These are phyloP conservation scores for Arthrobotrys musiformis DNA, from an alignment of 2,329 filamentous ascomycete genomes.

Conservation along the genomic window DNA sequence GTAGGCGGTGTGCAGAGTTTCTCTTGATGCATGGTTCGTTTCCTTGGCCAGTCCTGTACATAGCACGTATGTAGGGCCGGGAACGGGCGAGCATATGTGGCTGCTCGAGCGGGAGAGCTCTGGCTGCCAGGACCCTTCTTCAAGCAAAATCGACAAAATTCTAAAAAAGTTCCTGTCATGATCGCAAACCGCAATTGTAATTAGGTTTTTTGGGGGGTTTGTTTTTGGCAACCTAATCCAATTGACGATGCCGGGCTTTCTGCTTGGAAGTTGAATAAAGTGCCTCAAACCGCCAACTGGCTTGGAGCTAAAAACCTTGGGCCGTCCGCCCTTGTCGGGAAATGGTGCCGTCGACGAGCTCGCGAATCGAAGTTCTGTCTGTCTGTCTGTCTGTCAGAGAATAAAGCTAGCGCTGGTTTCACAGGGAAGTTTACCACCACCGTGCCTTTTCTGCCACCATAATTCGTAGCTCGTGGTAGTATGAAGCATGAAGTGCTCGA, in stretches of 20 bases:
- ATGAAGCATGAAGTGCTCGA: too few species aligned
- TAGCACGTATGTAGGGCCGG: background rate
- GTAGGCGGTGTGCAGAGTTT: slow-evolving; percentile 17
- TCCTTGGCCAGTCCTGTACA: background rate
- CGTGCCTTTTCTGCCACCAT: background rate
- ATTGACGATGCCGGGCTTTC: background rate
- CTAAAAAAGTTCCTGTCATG: background rate
- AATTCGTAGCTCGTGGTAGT: background rate
- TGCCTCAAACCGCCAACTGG: background rate
- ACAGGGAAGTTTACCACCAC: slow-evolving; percentile 12
- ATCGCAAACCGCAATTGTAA: background rate
- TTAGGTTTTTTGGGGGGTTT: too few species aligned
- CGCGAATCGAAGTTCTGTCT: slow-evolving; percentile 17
- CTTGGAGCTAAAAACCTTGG: slow-evolving; percentile 6
- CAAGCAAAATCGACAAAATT: slow-evolving; percentile 7
- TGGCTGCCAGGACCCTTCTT: background rate
- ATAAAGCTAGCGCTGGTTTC: slow-evolving; percentile 25
- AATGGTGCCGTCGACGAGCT: slow-evolving; percentile 33
- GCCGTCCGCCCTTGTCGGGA: slow-evolving; percentile 3
- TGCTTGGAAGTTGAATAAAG: too few species aligned
- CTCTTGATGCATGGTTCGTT: slow-evolving; percentile 21
- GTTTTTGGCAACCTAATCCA: background rate
- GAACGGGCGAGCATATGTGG: background rate
- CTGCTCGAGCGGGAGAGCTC: slow-evolving; percentile 1
- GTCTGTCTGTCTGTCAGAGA: slow-evolving; percentile 4